Evolutionary conservation across 768 basidiomycete species (phyloP), one percentile per base, ranked within the genome.

Genomic region (Astraeus odoratus): DNA sequence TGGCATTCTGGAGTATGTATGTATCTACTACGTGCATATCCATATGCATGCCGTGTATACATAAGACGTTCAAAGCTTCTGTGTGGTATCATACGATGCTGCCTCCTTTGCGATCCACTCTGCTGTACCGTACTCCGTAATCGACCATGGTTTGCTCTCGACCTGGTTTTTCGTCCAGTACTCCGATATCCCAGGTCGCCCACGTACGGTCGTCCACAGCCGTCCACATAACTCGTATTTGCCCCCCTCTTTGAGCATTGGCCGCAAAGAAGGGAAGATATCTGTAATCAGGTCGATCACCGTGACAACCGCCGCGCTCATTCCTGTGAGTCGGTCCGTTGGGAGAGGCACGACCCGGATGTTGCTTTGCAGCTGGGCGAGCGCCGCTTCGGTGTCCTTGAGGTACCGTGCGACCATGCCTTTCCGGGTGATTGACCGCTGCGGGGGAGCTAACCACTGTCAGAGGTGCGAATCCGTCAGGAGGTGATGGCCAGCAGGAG

Each of bases 261-360:
- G 25, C 41, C 38, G 47, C 10, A 31, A 44, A n/a, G 51, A 42
- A 5, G 59, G 56, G 49, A 58, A 59, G 3, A 59, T 0, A 29
- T 59, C 49, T 1, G 47, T 51, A 35, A 59, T 58, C 10, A 59
- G 46, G 16, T 45, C 48, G 53, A 59, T 51, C 16, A 48, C 51
- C 16, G 57, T 38, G 27, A 46, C 38, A n/a, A 49, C 39, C 8
- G 47, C 43, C 18, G 47, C 43, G 34, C 22, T 35, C 24, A 49
- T 37, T 13, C 25, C 47, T 25, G 50, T 44, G 8, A 51, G 35
- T 33, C 22, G 47, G 16, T 42, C 39, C 10, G 29, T 40, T 15
- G 27, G 23, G 20, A 29, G 22, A 27, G 47, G 47, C 15, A 49
- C 36, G 23, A 51, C 47, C 30, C 25, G 25, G 30, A 25, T 39